These are phyloP conservation scores for Blastobotrys raffinosifermentans DNA, from an alignment of 1,139 yeast genomes.

Conservation along the genomic window DNA sequence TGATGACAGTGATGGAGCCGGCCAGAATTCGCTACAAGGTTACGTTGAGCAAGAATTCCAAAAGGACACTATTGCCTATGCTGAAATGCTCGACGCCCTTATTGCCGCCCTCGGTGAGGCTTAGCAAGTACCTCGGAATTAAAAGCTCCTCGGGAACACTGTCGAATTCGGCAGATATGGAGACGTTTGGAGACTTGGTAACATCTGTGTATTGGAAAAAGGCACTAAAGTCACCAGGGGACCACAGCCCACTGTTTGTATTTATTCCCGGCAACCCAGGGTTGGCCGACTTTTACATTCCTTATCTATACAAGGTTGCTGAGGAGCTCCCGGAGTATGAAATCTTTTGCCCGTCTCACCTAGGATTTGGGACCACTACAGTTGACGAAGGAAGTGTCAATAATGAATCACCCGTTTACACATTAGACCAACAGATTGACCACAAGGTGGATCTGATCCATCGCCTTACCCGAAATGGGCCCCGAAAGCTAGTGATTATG, in stretches of 20 bases:
- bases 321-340: slow-evolving; percentile 42
- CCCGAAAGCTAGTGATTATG: slow-evolving; percentile 41
- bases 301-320: slow-evolving; percentile 45
- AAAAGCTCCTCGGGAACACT: neutral
- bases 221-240: neutral
- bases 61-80: neutral
- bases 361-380: slow-evolving; percentile 38
- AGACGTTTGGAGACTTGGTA: neutral
- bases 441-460: slow-evolving; percentile 27
- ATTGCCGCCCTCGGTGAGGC: neutral
- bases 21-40: too few relatives aligned
- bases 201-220: slow-evolving; percentile 1
- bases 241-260: slow-evolving; percentile 38
- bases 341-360: slow-evolving; percentile 50
- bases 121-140: too few relatives aligned
- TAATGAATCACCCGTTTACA: slow-evolving; percentile 28
- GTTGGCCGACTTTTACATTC: slow-evolving; percentile 49
- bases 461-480: slow-evolving; percentile 7
- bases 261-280: slow-evolving; percentile 71
- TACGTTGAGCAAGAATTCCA: neutral
- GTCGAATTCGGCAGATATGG: neutral
- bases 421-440: slow-evolving; percentile 46
- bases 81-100: neutral
- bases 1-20: neutral
- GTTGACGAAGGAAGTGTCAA: slow-evolving; percentile 20